Evolutionary conservation across 257 asterid genomes (phyloP).

Genomic region (Catharanthus roseus): DNA sequence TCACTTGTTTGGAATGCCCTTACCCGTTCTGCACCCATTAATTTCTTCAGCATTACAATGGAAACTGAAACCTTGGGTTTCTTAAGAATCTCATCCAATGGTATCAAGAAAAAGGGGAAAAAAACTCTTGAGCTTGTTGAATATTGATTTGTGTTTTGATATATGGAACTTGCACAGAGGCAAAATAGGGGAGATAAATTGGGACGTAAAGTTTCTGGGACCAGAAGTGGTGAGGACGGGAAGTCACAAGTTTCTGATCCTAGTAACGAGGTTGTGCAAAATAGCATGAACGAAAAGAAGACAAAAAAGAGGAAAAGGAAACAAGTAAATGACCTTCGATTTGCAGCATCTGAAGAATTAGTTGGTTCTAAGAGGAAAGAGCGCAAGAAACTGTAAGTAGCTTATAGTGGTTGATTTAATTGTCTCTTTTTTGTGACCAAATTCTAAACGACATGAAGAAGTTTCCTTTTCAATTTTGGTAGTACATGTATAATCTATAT

Average conservation of each 20-base stretch:
- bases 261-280: conserved; percentile 20
- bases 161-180: conserved; percentile 31
- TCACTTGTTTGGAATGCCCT: neutral
- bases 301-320: conserved; percentile 58
- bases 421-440: neutral
- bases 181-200: conserved; percentile 27
- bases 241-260: conserved; percentile 20
- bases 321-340: conserved; percentile 68
- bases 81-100: neutral
- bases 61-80: neutral
- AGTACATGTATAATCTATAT: neutral
- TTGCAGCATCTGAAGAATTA: conserved; percentile 36
- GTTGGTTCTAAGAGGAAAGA: conserved; percentile 61
- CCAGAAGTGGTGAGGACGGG: conserved; percentile 39
- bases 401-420: neutral
- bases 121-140: neutral
- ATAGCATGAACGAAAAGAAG: conserved; percentile 35
- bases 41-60: neutral
- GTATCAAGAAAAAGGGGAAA: no score
- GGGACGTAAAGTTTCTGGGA: conserved; percentile 24
- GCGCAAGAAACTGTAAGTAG: conserved; percentile 72
- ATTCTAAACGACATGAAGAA: neutral
- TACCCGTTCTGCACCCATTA: neutral
- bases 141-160: conserved; percentile 9
- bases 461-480: neutral